Evolutionary conservation across 345 rosid genomes (phyloP), one percentile per base, ranked within the genome.

Genomic region (Eucalyptus virginea): DNA sequence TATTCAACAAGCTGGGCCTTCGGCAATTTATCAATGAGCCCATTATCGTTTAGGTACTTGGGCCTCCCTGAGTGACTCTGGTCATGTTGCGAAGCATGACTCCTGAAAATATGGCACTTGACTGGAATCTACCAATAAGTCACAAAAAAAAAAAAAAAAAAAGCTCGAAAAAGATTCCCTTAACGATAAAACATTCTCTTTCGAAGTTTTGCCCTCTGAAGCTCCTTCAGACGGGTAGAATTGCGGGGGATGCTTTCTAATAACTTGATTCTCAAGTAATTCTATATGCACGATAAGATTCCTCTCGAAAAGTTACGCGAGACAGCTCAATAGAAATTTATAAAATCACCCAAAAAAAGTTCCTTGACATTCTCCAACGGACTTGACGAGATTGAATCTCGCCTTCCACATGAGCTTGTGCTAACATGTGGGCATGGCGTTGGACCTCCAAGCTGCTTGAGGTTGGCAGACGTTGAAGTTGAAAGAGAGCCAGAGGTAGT

Each of bases 311-410:
- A 56, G 1, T 24, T 56, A 56, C 30, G 14, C 3, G 62, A 23
- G 30, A 24, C 10, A 6, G 0, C 3, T 24, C 2, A 24, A 56
- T 10, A 56, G 2, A 24, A 56, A 56, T 56, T 56, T 56, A 56
- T 56, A 24, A 52, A n/a, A 52, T 8, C 11, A 52, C 4, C 14
- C 14, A 13, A 56, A 56, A 56, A 24, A 56, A 56, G 30, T 56
- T 26, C 14, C 6, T 9, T 6, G 2, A 56, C 14, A 24, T 56
- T 56, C 6, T 56, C 30, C 0, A 1, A 0, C 0, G 30, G 2
- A 56, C 58, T 8, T 52, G 5, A 52, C 26, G 21, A 52, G 58
- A 52, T 19, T 52, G 58, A 52, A 52, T 2, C 58, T 52, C 0
- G 58, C 26, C 26, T 52, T 52, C 58, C 58, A 8, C 11, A 0